These are phyloP conservation scores for Zygosaccharomyces pseudobailii DNA, from an alignment of 1,139 yeast species.

Conservation along the genomic window DNA sequence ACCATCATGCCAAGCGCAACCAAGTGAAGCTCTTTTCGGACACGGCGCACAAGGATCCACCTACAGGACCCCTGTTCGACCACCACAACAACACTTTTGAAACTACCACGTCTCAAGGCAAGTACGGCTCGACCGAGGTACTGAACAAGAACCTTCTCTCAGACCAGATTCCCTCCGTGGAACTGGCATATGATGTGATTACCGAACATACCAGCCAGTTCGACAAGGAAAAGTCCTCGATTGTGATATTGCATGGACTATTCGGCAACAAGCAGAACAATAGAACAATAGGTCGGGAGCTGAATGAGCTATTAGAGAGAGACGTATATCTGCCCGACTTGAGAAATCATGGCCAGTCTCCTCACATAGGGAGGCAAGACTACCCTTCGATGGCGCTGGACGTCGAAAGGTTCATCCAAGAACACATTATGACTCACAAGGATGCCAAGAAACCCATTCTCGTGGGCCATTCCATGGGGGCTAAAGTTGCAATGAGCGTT, in stretches of 20 bases:
- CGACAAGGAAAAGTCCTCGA: constrained; percentile 40
- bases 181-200: constrained; percentile 42
- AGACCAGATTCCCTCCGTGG: constrained; percentile 40
- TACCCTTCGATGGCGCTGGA: constrained; percentile 83
- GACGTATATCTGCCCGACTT: constrained; percentile 71
- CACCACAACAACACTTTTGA: constrained; percentile 24
- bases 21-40: constrained; percentile 11
- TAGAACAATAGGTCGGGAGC: constrained; percentile 60
- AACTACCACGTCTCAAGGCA: constrained; percentile 22
- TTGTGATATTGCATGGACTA: constrained; percentile 80
- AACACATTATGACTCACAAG: constrained; percentile 38
- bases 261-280: constrained; percentile 82
- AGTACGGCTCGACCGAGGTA: constrained; percentile 24
- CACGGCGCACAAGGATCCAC: constrained; percentile 6
- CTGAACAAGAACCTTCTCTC: constrained; percentile 23
- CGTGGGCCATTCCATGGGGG: constrained; percentile 97
- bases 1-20: constrained; percentile 7
- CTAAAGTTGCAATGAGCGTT: constrained; percentile 87
- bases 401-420: constrained; percentile 62
- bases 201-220: constrained; percentile 26
- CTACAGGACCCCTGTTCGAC: constrained; percentile 21
- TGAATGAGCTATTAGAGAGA: constrained; percentile 37
- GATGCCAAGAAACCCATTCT: constrained; percentile 46
- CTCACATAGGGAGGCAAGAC: constrained; percentile 64
- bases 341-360: constrained; percentile 90